Conservation (phyloP, 257 asterid species). For the Solanum bulbocastanum region DNA sequence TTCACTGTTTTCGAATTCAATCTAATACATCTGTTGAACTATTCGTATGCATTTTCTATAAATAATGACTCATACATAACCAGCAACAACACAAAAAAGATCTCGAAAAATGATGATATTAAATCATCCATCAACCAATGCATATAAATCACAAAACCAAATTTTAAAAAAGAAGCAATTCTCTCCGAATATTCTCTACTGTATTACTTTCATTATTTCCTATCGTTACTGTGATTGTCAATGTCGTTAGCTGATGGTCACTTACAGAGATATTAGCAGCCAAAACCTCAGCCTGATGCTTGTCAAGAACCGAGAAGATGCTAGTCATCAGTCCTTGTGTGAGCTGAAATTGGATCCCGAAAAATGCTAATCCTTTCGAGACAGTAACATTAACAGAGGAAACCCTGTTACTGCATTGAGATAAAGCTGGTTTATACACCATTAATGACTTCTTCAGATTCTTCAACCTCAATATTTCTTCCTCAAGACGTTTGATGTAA, state of each 20-base stretch:
- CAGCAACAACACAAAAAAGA: not conserved
- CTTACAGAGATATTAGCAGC: conserved; percentile 37
- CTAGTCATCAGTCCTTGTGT: conserved; percentile 25
- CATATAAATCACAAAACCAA: not conserved
- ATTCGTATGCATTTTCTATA: not conserved
- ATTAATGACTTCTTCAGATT: conserved; percentile 17
- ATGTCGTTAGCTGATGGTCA: conserved; percentile 25
- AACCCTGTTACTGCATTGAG: conserved; percentile 15
- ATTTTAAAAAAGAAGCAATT: conserved; percentile 26
- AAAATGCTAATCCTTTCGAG: conserved; percentile 30
- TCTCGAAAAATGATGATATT: not conserved
- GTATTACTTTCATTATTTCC: conserved; percentile 10
- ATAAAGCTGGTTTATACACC: conserved; percentile 5
- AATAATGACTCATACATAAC: not conserved
- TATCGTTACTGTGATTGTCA: conserved; percentile 34
- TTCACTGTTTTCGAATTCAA: not conserved
- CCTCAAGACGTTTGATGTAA: conserved; percentile 37
- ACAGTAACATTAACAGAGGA: conserved; percentile 24
- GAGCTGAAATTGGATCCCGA: conserved; percentile 33
- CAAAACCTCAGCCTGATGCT: conserved; percentile 46
- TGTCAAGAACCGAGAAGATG: conserved; percentile 34
- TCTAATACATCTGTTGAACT: not conserved
- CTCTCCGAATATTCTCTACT: conserved; percentile 36
- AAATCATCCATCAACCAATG: not conserved
- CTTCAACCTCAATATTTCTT: conserved; percentile 47